Evolutionary conservation across 805 yeast species (phyloP).

Genomic region (Debaryomyces hansenii): DNA sequence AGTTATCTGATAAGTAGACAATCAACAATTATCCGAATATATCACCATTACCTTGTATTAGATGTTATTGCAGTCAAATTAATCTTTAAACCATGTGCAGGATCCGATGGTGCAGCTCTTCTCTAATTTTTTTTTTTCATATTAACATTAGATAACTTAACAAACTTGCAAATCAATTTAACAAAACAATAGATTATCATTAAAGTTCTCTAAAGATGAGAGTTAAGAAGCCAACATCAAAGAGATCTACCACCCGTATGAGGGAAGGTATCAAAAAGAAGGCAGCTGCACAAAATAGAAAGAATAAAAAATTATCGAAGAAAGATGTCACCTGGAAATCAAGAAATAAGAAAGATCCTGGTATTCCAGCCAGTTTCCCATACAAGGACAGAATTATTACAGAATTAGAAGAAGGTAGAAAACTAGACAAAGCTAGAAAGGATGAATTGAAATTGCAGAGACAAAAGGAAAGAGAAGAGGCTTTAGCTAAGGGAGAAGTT

Average conservation of each 20-base stretch:
- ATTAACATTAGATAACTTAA: background rate
- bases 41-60: too few species aligned
- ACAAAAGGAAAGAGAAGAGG: conserved; percentile 46
- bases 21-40: too few species aligned
- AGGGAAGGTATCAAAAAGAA: conserved; percentile 96
- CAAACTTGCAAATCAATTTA: background rate
- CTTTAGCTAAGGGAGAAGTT: conserved; percentile 36
- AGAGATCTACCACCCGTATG: conserved; percentile 89
- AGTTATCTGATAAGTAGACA: too few species aligned
- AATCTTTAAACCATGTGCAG: background rate
- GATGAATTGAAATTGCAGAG: conserved; percentile 49
- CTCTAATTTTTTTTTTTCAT: conserved; percentile 5
- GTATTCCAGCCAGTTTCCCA: conserved; percentile 93
- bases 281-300: conserved; percentile 87
- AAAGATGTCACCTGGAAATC: conserved; percentile 95
- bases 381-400: conserved; percentile 80
- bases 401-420: conserved; percentile 66
- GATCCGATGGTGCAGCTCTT: conserved; percentile 1
- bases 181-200: conserved; percentile 2
- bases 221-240: conserved; percentile 69
- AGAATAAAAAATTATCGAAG: conserved; percentile 78
- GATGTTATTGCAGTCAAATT: too few species aligned
- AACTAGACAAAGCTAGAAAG: conserved; percentile 55
- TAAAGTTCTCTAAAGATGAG: conserved; percentile 30
- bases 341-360: conserved; percentile 79